A percentile compares a stretch with the other conserved stretches of the same genome.
phyloP scores from a whole-genome alignment of 345 rosid genomes.

The Lepidium aucheri region DNA sequence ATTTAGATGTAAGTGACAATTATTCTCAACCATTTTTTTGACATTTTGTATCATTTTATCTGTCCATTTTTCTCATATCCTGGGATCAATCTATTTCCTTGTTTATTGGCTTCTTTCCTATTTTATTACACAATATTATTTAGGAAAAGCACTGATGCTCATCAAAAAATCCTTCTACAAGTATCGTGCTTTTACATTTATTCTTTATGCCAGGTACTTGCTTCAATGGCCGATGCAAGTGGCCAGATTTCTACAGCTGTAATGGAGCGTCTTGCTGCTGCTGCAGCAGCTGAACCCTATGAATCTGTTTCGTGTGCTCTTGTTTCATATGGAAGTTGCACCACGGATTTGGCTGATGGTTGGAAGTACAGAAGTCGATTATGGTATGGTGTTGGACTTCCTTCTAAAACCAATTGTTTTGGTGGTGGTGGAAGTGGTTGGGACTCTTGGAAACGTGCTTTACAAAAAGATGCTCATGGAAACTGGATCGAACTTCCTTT shows the following conservation, averaged over 20 bases:
- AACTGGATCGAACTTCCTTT: conserved; percentile 91
- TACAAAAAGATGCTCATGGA: conserved; percentile 86
- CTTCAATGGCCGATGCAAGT: conserved; percentile 96
- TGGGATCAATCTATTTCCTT: background rate
- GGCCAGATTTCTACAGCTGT: conserved; percentile 83
- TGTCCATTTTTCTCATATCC: background rate
- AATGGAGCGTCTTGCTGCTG: conserved; percentile 96
- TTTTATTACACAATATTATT: background rate
- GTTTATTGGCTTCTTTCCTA: background rate
- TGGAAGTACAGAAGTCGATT: conserved; percentile 95
- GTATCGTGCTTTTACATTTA: background rate
- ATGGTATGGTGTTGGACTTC: conserved; percentile 86
- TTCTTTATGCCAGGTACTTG: conserved; percentile 53
- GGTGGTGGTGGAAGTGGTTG: conserved; percentile 96
- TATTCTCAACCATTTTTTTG: conserved; percentile 2
- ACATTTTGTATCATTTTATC: background rate
- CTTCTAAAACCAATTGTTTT: conserved; percentile 49
- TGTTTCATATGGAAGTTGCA: conserved; percentile 94
- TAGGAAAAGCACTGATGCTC: background rate
- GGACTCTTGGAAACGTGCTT: conserved; percentile 71
- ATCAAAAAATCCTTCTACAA: background rate
- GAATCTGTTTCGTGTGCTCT: conserved; percentile 93
- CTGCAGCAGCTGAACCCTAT: conserved; percentile 94
- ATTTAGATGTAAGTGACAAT: conserved; percentile 70
- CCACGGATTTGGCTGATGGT: conserved; percentile 78